These are phyloP conservation scores for Hypoxylon sp. DNA, from an alignment of 2,329 filamentous ascomycete genomes.

Conservation along the genomic window DNA sequence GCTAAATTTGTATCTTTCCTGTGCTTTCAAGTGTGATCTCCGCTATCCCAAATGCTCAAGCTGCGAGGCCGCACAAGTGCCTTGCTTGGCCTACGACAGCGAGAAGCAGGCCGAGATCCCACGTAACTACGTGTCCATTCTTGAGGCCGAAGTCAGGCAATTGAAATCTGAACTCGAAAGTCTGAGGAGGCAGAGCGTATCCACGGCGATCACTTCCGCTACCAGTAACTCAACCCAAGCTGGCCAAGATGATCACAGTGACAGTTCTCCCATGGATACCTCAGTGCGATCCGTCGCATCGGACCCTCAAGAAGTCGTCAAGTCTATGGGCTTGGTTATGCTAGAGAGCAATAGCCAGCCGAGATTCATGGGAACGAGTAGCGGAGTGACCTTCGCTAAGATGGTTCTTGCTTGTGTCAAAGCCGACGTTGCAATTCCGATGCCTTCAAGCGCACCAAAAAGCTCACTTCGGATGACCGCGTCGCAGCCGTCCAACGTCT, in stretches of 20 bases:
- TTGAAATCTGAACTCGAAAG: constrained; percentile 33
- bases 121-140: constrained; percentile 39
- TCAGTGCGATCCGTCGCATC: constrained; percentile 26
- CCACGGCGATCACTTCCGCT: constrained; percentile 18
- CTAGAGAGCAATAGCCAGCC: constrained; percentile 46
- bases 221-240: constrained; percentile 2
- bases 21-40: constrained; percentile 35
- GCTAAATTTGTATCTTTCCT: constrained; percentile 8
- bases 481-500: constrained; percentile 14
- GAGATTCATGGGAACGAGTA: constrained; percentile 51
- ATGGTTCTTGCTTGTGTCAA: constrained; percentile 53
- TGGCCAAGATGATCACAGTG: constrained; percentile 20
- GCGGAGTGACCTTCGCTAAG: constrained; percentile 52
- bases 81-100: constrained; percentile 40
- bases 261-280: constrained; percentile 22
- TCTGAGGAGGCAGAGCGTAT: constrained; percentile 26
- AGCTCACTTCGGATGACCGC: constrained; percentile 14
- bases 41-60: constrained; percentile 41
- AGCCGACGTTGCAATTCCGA: constrained; percentile 25
- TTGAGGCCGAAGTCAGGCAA: constrained; percentile 38
- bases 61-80: constrained; percentile 34
- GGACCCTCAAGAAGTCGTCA: constrained; percentile 40
- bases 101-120: constrained; percentile 41
- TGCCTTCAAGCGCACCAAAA: constrained; percentile 14
- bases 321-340: constrained; percentile 43